These are phyloP conservation scores for Lindgomyces ingoldianus DNA, from an alignment of 495 filamentous ascomycete species.

Conservation along the genomic window DNA sequence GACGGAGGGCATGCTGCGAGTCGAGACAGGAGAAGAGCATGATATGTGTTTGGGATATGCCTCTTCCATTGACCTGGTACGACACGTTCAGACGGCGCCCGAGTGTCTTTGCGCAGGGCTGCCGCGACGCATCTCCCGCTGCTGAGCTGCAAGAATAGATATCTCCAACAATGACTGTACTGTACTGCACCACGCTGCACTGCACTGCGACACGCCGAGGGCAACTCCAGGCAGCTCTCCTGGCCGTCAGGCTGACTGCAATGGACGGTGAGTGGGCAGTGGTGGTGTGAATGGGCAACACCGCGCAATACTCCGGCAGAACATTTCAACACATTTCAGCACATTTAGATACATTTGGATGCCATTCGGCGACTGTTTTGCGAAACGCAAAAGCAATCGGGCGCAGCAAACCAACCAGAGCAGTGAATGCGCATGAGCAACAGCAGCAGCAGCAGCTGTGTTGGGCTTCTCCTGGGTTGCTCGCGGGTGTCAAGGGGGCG, in stretches of 20 bases:
- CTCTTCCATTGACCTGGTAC: constrained; percentile 23
- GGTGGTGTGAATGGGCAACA: neutral
- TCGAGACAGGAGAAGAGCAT: neutral
- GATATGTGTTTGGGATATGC: too few relatives aligned
- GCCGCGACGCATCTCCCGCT: neutral
- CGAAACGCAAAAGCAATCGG: neutral
- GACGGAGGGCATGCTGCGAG: neutral
- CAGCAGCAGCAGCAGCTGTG: neutral
- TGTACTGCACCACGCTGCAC: neutral
- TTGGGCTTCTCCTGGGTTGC: neutral
- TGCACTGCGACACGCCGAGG: neutral
- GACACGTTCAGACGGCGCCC: neutral
- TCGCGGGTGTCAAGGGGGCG: neutral
- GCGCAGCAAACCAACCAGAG: neutral
- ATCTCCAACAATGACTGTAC: neutral
- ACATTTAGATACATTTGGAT: neutral
- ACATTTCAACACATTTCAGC: too few relatives aligned
- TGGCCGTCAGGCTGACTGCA: neutral
- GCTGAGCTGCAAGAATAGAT: neutral
- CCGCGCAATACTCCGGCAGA: too few relatives aligned
- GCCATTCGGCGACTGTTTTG: neutral
- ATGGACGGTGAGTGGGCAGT: neutral
- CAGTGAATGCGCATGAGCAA: neutral
- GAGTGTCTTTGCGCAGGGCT: constrained; percentile 4
- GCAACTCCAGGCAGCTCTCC: neutral